Evolutionary conservation across 352 stramenopile genomes (phyloP).

Genomic region (Globisporangium recalcitrans): DNA sequence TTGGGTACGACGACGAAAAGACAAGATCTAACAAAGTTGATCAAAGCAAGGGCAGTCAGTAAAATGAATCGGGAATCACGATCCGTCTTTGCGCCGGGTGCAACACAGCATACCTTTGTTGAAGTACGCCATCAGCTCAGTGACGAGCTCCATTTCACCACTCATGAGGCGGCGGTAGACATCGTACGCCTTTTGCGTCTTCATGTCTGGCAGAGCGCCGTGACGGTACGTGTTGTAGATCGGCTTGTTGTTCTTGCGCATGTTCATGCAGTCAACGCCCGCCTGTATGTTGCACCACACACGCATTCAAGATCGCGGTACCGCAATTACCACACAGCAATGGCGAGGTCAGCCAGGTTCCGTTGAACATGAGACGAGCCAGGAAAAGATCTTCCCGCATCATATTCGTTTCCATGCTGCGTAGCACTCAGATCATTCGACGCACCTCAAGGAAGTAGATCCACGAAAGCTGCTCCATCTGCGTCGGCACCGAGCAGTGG

Average conservation of each 20-base stretch:
- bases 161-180: conserved; percentile 59
- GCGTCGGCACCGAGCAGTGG: conserved; percentile 70
- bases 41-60: background rate
- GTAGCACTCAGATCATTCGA: background rate
- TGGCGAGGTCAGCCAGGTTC: background rate
- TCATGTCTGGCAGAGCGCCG: conserved; percentile 64
- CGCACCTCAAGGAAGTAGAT: conserved; percentile 79
- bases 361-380: conserved; percentile 3
- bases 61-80: background rate
- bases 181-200: conserved; percentile 76
- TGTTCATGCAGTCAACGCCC: conserved; percentile 71
- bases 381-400: background rate
- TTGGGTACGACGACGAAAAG: conserved; percentile 79
- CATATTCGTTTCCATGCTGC: background rate
- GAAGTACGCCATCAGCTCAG: conserved; percentile 78
- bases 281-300: conserved; percentile 20
- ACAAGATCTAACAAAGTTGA: conserved; percentile 46
- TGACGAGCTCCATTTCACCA: conserved; percentile 45
- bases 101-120: conserved; percentile 52
- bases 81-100: background rate
- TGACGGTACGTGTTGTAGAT: conserved; percentile 80
- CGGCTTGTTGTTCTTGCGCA: conserved; percentile 79
- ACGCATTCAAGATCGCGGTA: conserved; percentile 1
- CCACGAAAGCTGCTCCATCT: conserved; percentile 79
- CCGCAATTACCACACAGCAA: background rate